Evolutionary conservation across 768 basidiomycete species (phyloP).

Genomic region (Collybia sp.): DNA sequence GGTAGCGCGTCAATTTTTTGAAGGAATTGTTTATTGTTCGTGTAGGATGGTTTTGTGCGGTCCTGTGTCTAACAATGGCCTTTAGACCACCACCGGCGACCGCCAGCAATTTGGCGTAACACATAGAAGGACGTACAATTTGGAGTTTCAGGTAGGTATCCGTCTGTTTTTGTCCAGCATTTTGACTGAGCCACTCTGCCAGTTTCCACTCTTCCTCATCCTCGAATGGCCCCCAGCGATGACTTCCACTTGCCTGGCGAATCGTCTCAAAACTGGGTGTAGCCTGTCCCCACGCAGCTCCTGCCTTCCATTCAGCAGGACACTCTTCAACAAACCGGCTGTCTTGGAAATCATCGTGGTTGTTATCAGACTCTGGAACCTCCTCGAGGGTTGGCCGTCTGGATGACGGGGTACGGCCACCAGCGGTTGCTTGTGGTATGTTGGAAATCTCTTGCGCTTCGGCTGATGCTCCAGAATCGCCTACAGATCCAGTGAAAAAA

Average conservation of each 20-base stretch:
- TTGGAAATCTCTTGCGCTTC: background rate
- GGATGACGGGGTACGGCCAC: no score
- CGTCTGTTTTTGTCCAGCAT: conserved; percentile 19
- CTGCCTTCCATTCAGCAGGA: background rate
- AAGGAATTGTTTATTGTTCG: conserved; percentile 7
- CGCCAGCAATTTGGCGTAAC: background rate
- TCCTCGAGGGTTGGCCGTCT: background rate
- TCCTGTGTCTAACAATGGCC: conserved; percentile 1
- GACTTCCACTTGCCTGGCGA: conserved; percentile 13
- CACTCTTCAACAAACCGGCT: background rate
- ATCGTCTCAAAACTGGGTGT: conserved; percentile 26
- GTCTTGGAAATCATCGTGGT: background rate
- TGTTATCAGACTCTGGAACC: background rate
- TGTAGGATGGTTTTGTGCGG: conserved; percentile 5
- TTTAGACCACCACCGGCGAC: background rate
- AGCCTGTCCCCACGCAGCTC: conserved; percentile 23
- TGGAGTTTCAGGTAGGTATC: conserved; percentile 24
- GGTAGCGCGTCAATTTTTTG: conserved; percentile 11
- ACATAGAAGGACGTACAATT: conserved; percentile 15
- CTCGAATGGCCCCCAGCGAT: conserved; percentile 15
- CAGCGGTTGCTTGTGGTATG: no score
- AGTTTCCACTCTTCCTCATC: conserved; percentile 22
- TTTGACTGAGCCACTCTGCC: conserved; percentile 24
- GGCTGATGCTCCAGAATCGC: background rate
- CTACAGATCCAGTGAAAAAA: background rate